phyloP scores from a whole-genome alignment of 2,329 filamentous ascomycete species.

The Colletotrichum australisinense region DNA sequence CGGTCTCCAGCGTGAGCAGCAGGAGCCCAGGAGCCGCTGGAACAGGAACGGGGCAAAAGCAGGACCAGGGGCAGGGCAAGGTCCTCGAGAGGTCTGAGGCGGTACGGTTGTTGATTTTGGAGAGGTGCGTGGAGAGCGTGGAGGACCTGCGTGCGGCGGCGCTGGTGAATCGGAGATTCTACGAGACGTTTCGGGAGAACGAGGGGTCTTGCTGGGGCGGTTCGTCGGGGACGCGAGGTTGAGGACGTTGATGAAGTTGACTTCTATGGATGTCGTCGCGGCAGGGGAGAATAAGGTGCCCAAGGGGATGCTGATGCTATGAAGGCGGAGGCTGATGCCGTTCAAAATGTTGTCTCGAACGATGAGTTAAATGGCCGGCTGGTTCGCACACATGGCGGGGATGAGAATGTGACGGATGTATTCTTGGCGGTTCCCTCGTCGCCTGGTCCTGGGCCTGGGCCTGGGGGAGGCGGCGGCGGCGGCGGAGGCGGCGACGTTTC shows the following conservation, averaged over 20 bases:
- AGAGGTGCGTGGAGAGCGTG: slow-evolving; percentile 48
- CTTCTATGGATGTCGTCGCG: not conserved
- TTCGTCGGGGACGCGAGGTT: slow-evolving; percentile 40
- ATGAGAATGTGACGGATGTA: not conserved
- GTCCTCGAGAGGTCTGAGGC: slow-evolving; percentile 47
- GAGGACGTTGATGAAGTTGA: slow-evolving; percentile 19
- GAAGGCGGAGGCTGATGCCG: slow-evolving; percentile 40
- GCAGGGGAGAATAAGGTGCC: slow-evolving; percentile 42
- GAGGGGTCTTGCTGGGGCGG: slow-evolving; percentile 48
- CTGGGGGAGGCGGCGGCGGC: too few relatives aligned
- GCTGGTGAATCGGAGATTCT: slow-evolving; percentile 55
- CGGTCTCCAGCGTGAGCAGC: too few relatives aligned
- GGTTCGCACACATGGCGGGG: not conserved
- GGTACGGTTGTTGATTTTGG: slow-evolving; percentile 53
- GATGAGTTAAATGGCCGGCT: not conserved
- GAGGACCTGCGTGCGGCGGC: slow-evolving; percentile 57
- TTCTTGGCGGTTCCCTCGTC: too few relatives aligned
- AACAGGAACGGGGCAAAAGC: too few relatives aligned
- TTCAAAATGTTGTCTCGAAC: slow-evolving; percentile 19
- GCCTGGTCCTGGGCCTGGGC: not conserved
- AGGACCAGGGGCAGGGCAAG: not conserved
- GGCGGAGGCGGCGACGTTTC: not conserved
- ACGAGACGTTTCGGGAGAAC: slow-evolving; percentile 57
- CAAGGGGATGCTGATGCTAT: slow-evolving; percentile 45
- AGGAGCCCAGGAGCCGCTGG: too few relatives aligned